phyloP scores from a whole-genome alignment of 495 filamentous ascomycete genomes.

The Mytilinidion resinicola region DNA sequence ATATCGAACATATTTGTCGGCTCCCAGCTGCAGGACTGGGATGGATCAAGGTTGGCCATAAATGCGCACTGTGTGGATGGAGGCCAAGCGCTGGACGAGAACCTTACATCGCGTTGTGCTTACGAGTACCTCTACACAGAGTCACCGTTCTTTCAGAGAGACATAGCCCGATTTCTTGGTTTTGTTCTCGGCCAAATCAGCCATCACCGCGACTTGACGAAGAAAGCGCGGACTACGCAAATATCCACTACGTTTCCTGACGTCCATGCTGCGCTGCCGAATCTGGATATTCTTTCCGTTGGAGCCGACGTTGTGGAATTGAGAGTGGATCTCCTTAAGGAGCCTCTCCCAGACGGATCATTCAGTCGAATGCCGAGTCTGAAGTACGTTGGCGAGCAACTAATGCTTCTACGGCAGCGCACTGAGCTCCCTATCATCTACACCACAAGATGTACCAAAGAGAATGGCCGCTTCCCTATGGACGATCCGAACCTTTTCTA shows the following conservation, averaged over 20 bases:
- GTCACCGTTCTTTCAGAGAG: constrained; percentile 62
- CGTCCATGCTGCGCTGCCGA: constrained; percentile 73
- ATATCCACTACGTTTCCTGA: constrained; percentile 84
- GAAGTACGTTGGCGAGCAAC: constrained; percentile 76
- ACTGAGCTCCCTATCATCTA: constrained; percentile 83
- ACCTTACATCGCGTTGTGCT: constrained; percentile 59
- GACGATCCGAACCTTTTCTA: constrained; percentile 67
- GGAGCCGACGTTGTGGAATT: constrained; percentile 79
- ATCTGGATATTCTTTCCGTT: constrained; percentile 77
- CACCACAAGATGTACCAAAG: constrained; percentile 69
- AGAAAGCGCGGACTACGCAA: constrained; percentile 69
- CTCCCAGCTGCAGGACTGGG: constrained; percentile 16
- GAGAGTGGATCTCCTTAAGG: constrained; percentile 72
- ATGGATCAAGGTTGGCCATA: constrained; percentile 43
- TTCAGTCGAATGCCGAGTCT: constrained; percentile 62
- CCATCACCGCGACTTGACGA: constrained; percentile 66
- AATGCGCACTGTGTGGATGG: constrained; percentile 68
- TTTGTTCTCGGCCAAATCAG: constrained; percentile 69
- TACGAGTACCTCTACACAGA: constrained; percentile 79
- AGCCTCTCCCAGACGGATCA: constrained; percentile 54
- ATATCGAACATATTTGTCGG: constrained; percentile 16
- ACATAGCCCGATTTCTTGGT: constrained; percentile 68
- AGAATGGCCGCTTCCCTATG: constrained; percentile 80
- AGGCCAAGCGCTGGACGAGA: constrained; percentile 57
- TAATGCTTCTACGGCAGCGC: constrained; percentile 73